Evolutionary conservation across 805 yeast genomes (phyloP).

Genomic region (Candida krabiensis): DNA sequence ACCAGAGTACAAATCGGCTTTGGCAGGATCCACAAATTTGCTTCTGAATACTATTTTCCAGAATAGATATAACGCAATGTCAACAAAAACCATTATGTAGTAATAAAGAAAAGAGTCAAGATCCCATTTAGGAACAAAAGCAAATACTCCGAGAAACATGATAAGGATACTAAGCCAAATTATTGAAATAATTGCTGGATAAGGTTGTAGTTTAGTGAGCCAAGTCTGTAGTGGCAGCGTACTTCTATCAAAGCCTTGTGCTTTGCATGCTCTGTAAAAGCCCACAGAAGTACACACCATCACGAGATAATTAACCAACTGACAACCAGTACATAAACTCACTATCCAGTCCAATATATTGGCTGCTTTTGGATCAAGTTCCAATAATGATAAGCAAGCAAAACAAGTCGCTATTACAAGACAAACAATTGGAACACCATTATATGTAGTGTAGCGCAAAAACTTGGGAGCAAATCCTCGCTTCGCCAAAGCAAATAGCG

Average conservation of each 20-base stretch:
- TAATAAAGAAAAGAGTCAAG: slow-evolving; percentile 37
- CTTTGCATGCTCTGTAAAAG: slow-evolving; percentile 40
- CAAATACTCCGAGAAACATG: slow-evolving; percentile 30
- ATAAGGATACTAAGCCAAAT: slow-evolving; percentile 33
- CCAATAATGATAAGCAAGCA: slow-evolving; percentile 64
- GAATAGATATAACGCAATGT: slow-evolving; percentile 34
- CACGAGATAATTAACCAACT: slow-evolving; percentile 44
- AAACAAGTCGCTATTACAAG: slow-evolving; percentile 50
- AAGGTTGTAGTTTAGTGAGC: slow-evolving; percentile 37
- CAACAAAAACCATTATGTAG: slow-evolving; percentile 40
- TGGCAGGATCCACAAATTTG: slow-evolving; percentile 32
- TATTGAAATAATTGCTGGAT: slow-evolving; percentile 19
- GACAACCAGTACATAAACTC: slow-evolving; percentile 45
- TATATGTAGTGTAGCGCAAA: slow-evolving; percentile 56
- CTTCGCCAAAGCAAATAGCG: slow-evolving; percentile 62
- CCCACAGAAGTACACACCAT: slow-evolving; percentile 42
- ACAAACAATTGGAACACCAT: slow-evolving; percentile 69
- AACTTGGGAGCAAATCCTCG: slow-evolving; percentile 71
- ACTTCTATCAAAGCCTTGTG: slow-evolving; percentile 38
- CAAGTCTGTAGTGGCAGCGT: slow-evolving; percentile 40
- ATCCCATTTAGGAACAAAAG: slow-evolving; percentile 37
- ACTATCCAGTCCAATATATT: slow-evolving; percentile 39
- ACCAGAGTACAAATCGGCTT: slow-evolving; percentile 40
- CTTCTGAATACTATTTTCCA: slow-evolving; percentile 40
- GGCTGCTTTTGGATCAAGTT: slow-evolving; percentile 36